A percentile compares a stretch with the other conserved stretches of the same genome.
Conservation (phyloP, 306 rosid species). For the Ziziphus jujuba region DNA sequence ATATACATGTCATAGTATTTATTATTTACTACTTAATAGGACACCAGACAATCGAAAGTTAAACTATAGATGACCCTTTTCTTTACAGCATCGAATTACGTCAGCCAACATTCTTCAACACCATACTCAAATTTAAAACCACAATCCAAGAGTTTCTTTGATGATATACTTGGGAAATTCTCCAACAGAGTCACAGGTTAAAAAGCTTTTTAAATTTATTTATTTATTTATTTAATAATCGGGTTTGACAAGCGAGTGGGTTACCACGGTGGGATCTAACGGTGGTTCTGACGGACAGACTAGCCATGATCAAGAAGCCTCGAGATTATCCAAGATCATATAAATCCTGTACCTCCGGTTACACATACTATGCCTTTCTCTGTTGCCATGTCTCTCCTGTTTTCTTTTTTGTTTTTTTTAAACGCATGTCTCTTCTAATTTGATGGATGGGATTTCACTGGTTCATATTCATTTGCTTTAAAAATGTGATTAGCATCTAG, state of each 20-base stretch:
- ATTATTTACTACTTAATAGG: too few relatives aligned
- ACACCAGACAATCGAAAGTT: too few relatives aligned
- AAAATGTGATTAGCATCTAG: too few relatives aligned
- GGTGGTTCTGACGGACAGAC: conserved; percentile 45
- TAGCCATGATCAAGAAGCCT: conserved; percentile 54
- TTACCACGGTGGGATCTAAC: conserved; percentile 44
- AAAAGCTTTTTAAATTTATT: too few relatives aligned
- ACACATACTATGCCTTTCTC: conserved; percentile 45
- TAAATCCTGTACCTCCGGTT: conserved; percentile 51
- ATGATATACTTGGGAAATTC: conserved; percentile 16
- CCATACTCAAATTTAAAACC: conserved; percentile 52
- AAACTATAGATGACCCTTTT: conserved; percentile 37
- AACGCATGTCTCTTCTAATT: too few relatives aligned
- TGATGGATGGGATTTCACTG: too few relatives aligned
- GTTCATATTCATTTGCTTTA: too few relatives aligned
- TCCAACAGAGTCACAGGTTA: too few relatives aligned
- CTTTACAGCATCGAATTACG: conserved; percentile 45
- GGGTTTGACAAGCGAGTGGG: too few relatives aligned
- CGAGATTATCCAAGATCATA: conserved; percentile 51
- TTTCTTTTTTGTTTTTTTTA: too few relatives aligned
- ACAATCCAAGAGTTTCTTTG: conserved; percentile 51
- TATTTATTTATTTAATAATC: too few relatives aligned
- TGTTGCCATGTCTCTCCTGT: conserved; percentile 31
- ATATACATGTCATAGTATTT: too few relatives aligned
- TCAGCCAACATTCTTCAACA: conserved; percentile 43